A percentile compares a stretch with the other conserved stretches of the same genome.
phyloP scores from a whole-genome alignment of 2,329 filamentous ascomycete genomes.

The Claviceps sp. region DNA sequence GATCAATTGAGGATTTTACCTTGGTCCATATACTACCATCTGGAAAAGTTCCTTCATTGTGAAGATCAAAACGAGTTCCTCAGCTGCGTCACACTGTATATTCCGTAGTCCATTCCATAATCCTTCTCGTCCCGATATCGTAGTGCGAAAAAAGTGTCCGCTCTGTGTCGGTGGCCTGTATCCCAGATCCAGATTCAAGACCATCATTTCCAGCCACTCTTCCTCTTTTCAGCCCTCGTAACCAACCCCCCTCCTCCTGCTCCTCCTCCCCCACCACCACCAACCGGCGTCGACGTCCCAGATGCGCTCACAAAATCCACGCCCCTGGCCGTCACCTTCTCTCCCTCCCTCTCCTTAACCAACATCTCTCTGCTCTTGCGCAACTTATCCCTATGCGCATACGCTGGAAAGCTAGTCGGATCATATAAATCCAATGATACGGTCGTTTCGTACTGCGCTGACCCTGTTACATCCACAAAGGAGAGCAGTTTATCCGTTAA shows the following conservation, averaged over 20 bases:
- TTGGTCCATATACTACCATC: too few species aligned
- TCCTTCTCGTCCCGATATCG: too few species aligned
- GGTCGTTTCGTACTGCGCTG: slow-evolving; percentile 54
- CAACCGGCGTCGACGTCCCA: slow-evolving; percentile 9
- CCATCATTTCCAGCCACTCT: slow-evolving; percentile 20
- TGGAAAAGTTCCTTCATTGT: too few species aligned
- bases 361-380: slow-evolving; percentile 33
- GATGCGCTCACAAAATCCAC: slow-evolving; percentile 36
- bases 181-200: neutral
- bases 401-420: slow-evolving; percentile 39
- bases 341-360: slow-evolving; percentile 30
- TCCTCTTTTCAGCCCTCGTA: slow-evolving; percentile 19
- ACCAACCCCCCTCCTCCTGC: slow-evolving; percentile 10
- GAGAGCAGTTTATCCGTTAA: slow-evolving; percentile 59
- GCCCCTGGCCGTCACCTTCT: slow-evolving; percentile 25
- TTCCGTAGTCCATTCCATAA: too few species aligned
- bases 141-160: neutral
- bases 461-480: slow-evolving; percentile 41
- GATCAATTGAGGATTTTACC: too few species aligned
- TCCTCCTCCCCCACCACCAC: slow-evolving; percentile 7
- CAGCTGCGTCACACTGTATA: too few species aligned
- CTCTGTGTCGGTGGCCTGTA: neutral
- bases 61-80: too few species aligned
- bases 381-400: slow-evolving; percentile 38
- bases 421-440: slow-evolving; percentile 44